phyloP scores from a whole-genome alignment of 2,329 filamentous ascomycete genomes.

The Trichoderma endophyticum region DNA sequence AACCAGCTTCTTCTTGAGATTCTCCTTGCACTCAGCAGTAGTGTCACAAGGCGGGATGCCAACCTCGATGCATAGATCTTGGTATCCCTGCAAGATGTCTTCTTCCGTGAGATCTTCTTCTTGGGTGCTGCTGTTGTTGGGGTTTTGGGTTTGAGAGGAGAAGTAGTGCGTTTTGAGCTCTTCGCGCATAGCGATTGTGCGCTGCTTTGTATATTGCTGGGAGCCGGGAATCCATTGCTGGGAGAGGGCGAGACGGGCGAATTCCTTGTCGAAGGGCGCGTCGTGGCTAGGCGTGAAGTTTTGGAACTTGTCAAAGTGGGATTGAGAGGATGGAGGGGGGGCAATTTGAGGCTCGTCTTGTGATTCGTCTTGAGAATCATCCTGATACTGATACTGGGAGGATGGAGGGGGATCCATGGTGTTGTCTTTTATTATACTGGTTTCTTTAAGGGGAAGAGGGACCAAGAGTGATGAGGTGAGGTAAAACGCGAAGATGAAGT shows the following conservation, averaged over 20 bases:
- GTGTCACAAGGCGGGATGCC: conserved; percentile 23
- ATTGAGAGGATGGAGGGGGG: conserved; percentile 25
- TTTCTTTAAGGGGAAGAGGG: neutral
- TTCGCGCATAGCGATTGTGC: conserved; percentile 31
- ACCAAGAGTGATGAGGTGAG: fast-evolving
- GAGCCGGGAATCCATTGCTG: conserved; percentile 31
- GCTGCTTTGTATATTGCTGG: conserved; percentile 19
- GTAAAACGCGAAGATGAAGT: neutral
- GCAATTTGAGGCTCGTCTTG: neutral
- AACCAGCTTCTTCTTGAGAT: conserved; percentile 28
- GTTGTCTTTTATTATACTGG: neutral
- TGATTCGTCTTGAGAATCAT: conserved; percentile 23
- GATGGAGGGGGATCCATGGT: neutral
- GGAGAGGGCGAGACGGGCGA: conserved; percentile 32
- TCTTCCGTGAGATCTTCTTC: conserved; percentile 21
- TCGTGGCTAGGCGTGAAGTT: conserved; percentile 29
- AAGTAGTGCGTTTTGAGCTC: conserved; percentile 32
- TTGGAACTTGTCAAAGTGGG: conserved; percentile 32
- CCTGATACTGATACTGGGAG: conserved; percentile 22
- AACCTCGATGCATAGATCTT: conserved; percentile 29
- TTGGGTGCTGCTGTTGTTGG: neutral
- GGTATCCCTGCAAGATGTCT: conserved; percentile 27
- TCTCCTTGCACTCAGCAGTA: conserved; percentile 24
- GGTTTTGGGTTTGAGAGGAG: neutral
- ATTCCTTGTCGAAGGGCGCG: conserved; percentile 32